Evolutionary conservation across 768 basidiomycete species (phyloP).

Genomic region (Kwoniella sp.): DNA sequence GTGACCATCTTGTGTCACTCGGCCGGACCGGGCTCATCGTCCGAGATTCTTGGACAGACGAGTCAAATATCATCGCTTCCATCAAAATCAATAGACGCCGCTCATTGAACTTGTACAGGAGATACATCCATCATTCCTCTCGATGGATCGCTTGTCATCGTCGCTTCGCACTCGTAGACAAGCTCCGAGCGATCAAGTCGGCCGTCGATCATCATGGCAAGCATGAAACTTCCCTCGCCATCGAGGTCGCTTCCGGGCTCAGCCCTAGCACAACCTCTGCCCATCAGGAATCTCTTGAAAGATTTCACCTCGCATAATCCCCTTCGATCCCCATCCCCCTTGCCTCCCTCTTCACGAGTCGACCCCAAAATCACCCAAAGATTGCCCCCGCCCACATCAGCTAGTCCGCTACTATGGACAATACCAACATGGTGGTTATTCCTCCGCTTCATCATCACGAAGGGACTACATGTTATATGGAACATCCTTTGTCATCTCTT

Average conservation of each 20-base stretch:
- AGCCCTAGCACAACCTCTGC: conserved; percentile 16
- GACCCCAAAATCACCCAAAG: conserved; percentile 45
- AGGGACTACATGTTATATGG: conserved; percentile 46
- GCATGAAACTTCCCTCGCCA: neutral
- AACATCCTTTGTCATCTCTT: conserved; percentile 72
- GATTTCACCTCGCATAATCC: conserved; percentile 44
- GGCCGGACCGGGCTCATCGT: too few species aligned
- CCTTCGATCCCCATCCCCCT: conserved; percentile 46
- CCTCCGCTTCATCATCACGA: conserved; percentile 42
- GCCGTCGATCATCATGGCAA: neutral
- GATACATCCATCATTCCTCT: too few species aligned
- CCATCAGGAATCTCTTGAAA: conserved; percentile 33
- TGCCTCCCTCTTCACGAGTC: conserved; percentile 50
- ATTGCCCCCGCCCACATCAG: conserved; percentile 35
- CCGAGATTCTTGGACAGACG: too few species aligned
- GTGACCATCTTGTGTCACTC: too few species aligned
- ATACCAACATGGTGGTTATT: conserved; percentile 43
- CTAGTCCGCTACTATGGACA: conserved; percentile 43
- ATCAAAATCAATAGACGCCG: too few species aligned
- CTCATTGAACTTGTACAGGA: too few species aligned
- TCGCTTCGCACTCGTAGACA: too few species aligned
- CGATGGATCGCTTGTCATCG: too few species aligned
- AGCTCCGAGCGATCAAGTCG: too few species aligned
- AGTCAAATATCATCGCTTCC: too few species aligned
- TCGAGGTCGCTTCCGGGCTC: neutral